Conservation (phyloP, 495 filamentous ascomycete genomes). For the Aspergillus mulundensis region DNA sequence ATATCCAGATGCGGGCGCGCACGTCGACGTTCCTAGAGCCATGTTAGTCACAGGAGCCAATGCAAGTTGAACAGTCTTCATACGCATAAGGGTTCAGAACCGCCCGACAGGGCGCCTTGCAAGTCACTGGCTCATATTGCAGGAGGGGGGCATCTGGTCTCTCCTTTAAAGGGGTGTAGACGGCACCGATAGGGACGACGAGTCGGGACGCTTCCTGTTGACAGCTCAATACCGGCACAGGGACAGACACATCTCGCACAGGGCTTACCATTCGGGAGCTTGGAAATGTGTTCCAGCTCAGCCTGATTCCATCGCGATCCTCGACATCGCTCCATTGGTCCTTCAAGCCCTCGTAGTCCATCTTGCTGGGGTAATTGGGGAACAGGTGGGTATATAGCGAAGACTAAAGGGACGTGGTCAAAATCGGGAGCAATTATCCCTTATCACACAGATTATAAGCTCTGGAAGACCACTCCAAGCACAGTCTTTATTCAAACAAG, state of each 20-base stretch:
- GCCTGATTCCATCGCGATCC: constrained; percentile 91
- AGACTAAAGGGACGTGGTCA: constrained; percentile 11
- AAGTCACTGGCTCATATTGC: constrained; percentile 95
- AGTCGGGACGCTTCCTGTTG: constrained; percentile 89
- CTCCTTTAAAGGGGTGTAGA: constrained; percentile 96
- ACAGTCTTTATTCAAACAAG: constrained; percentile 30
- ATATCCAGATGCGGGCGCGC: constrained; percentile 94
- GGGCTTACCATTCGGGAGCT: constrained; percentile 87
- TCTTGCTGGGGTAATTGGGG: constrained; percentile 38
- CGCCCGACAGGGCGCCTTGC: constrained; percentile 93
- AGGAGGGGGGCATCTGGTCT: constrained; percentile 84
- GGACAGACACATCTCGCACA: neutral
- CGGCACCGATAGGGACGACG: constrained; percentile 93
- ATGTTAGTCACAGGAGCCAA: constrained; percentile 20
- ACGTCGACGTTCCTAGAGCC: constrained; percentile 81
- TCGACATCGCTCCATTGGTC: constrained; percentile 97
- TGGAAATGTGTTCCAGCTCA: constrained; percentile 99
- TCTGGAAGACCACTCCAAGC: constrained; percentile 26
- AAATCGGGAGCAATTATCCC: constrained; percentile 15
- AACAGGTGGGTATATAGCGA: constrained; percentile 24
- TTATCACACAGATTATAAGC: constrained; percentile 19
- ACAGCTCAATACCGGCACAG: constrained; percentile 20
- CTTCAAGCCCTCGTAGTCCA: constrained; percentile 81
- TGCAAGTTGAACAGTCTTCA: constrained; percentile 20
- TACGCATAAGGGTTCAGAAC: constrained; percentile 98